phyloP scores from a whole-genome alignment of 805 yeast genomes.

The Nakazawaea ambrosiae region DNA sequence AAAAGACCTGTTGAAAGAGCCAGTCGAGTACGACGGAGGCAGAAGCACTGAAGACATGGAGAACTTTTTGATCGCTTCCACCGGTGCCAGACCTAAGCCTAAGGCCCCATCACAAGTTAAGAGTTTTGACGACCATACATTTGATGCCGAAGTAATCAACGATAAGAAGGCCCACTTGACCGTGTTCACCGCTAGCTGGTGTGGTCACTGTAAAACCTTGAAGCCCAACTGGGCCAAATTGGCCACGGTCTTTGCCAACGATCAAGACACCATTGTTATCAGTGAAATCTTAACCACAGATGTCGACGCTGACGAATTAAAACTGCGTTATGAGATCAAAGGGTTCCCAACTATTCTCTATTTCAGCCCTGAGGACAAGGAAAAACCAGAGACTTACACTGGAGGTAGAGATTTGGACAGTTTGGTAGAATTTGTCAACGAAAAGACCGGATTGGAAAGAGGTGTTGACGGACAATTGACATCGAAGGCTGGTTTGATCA shows the following conservation, averaged over 20 bases:
- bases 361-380: constrained; percentile 33
- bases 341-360: constrained; percentile 51
- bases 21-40: constrained; percentile 49
- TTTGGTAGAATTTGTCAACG: constrained; percentile 44
- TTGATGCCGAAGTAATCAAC: constrained; percentile 32
- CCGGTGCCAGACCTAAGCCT: constrained; percentile 23
- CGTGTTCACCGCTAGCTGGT: constrained; percentile 55
- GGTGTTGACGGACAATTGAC: constrained; percentile 32
- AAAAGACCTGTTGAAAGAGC: constrained; percentile 37
- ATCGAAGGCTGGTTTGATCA: constrained; percentile 31
- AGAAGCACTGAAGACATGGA: constrained; percentile 45
- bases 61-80: constrained; percentile 35
- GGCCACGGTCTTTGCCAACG: constrained; percentile 38
- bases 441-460: constrained; percentile 32
- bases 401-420: constrained; percentile 40
- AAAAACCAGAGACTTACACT: constrained; percentile 24
- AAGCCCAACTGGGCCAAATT: constrained; percentile 43
- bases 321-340: constrained; percentile 32
- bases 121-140: constrained; percentile 31
- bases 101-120: constrained; percentile 15
- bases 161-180: constrained; percentile 33
- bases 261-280: constrained; percentile 31
- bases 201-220: constrained; percentile 48
- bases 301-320: constrained; percentile 35
- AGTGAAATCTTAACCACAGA: constrained; percentile 43